These are phyloP conservation scores for Rachicladosporium sp. DNA, from an alignment of 2,329 filamentous ascomycete genomes.

Conservation along the genomic window DNA sequence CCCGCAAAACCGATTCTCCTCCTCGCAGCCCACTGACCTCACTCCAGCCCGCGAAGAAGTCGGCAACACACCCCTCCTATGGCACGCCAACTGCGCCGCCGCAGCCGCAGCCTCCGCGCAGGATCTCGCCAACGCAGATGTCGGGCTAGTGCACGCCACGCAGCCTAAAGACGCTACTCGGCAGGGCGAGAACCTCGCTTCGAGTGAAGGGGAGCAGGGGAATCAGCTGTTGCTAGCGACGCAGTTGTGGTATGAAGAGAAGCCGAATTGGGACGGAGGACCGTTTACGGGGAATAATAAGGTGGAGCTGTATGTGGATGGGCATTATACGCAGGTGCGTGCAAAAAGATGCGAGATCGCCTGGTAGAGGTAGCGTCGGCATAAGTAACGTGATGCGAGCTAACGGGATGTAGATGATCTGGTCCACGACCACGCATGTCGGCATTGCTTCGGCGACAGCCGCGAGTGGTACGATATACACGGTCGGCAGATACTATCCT, in stretches of 20 bases:
- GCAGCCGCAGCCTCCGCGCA: background rate
- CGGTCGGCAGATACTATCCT: conserved; percentile 9
- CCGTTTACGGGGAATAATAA: background rate
- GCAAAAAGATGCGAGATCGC: no score
- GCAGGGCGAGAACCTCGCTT: conserved; percentile 2
- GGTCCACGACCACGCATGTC: conserved; percentile 3
- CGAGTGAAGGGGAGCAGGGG: background rate
- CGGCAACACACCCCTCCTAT: background rate
- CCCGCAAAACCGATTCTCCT: background rate
- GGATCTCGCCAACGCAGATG: background rate
- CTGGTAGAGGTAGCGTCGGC: no score
- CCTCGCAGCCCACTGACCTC: background rate
- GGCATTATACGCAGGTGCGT: conserved; percentile 4
- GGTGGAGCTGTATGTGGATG: background rate
- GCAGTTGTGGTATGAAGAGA: conserved; percentile 1
- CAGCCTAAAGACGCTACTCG: background rate
- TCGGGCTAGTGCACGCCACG: background rate
- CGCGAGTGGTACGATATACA: conserved; percentile 5
- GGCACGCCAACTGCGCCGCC: background rate
- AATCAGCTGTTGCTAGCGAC: background rate
- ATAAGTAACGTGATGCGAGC: no score
- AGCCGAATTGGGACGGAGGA: conserved; percentile 1
- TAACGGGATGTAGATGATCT: no score
- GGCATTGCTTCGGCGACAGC: conserved; percentile 7
- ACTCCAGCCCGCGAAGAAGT: conserved; percentile 2